Conservation (phyloP, 2,329 filamentous ascomycete species). For the Zasmidium angulare region DNA sequence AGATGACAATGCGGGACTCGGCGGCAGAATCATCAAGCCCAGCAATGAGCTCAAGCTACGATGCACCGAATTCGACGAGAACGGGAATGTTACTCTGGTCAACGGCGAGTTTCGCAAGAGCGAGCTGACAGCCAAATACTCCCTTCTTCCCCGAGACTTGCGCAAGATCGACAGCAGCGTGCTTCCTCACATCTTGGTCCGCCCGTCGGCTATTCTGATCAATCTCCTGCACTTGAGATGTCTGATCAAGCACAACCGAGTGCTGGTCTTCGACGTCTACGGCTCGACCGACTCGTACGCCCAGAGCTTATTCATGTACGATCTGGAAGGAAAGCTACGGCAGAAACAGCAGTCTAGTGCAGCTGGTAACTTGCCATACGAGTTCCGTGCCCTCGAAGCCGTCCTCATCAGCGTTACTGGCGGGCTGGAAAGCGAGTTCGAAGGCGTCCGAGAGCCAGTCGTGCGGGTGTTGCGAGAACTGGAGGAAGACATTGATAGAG, state of each 20-base stretch:
- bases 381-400: constrained; percentile 92
- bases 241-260: constrained; percentile 89
- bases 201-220: constrained; percentile 87
- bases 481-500: constrained; percentile 93
- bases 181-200: constrained; percentile 90
- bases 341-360: constrained; percentile 64
- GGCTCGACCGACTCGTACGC: constrained; percentile 92
- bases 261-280: constrained; percentile 94
- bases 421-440: constrained; percentile 90
- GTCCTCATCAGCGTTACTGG: constrained; percentile 91
- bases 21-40: constrained; percentile 69
- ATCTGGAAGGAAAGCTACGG: constrained; percentile 86
- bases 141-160: constrained; percentile 86
- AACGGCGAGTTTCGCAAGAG: constrained; percentile 98
- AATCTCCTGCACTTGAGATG: constrained; percentile 96
- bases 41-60: constrained; percentile 81
- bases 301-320: constrained; percentile 97
- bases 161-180: constrained; percentile 97
- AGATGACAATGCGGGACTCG: constrained; percentile 62
- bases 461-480: constrained; percentile 84
- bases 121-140: constrained; percentile 96
- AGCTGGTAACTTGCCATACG: constrained; percentile 73
- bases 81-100: constrained; percentile 86
- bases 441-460: constrained; percentile 88
- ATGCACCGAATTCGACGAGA: constrained; percentile 92